A percentile compares a stretch with the other conserved stretches of the same genome.
phyloP scores from a whole-genome alignment of 257 asterid genomes.

The Plantago major region DNA sequence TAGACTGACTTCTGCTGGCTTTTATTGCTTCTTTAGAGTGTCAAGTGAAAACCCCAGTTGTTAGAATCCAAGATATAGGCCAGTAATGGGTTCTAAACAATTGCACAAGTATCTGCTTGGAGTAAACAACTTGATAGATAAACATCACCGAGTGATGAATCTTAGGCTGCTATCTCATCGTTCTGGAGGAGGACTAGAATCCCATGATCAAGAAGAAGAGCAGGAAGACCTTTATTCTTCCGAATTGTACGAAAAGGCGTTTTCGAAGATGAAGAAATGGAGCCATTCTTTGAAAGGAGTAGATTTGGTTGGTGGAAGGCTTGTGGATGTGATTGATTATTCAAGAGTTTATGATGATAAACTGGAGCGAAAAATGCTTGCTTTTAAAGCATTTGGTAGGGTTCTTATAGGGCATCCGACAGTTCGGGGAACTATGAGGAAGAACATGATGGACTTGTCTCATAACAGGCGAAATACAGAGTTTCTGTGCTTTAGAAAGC shows the following conservation, averaged over 20 bases:
- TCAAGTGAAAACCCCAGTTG: slow-evolving; percentile 11
- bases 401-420: slow-evolving; percentile 52
- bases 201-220: slow-evolving; percentile 28
- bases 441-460: slow-evolving; percentile 32
- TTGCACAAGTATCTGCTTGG: slow-evolving; percentile 23
- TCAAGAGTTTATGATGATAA: slow-evolving; percentile 48
- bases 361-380: slow-evolving; percentile 49
- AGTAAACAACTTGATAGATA: slow-evolving; percentile 17
- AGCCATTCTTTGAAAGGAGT: slow-evolving; percentile 45
- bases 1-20: neutral
- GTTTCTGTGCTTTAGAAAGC: slow-evolving; percentile 33
- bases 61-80: slow-evolving; percentile 7
- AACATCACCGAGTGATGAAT: slow-evolving; percentile 17
- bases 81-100: slow-evolving; percentile 32
- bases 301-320: slow-evolving; percentile 69
- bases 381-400: slow-evolving; percentile 53
- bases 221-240: slow-evolving; percentile 31
- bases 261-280: slow-evolving; percentile 49
- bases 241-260: slow-evolving; percentile 67
- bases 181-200: slow-evolving; percentile 29
- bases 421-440: slow-evolving; percentile 45
- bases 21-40: neutral
- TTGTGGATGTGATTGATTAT: slow-evolving; percentile 43
- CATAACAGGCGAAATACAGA: slow-evolving; percentile 14
- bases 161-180: slow-evolving; percentile 25